Conservation (phyloP, 768 basidiomycete species). For the Zangia roseola region DNA sequence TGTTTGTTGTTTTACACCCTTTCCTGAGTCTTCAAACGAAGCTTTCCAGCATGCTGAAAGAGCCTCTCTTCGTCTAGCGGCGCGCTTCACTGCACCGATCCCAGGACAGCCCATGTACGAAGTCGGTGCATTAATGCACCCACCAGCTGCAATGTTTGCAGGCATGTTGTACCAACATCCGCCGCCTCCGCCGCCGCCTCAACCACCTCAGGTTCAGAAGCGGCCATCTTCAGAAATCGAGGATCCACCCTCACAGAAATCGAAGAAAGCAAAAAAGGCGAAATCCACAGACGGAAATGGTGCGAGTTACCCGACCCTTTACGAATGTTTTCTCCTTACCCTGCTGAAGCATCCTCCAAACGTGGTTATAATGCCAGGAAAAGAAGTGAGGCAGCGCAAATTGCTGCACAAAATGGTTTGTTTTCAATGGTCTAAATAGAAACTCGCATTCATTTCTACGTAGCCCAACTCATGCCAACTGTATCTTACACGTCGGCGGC, state of each 20-base stretch:
- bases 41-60: slow-evolving; percentile 55
- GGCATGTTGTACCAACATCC: slow-evolving; percentile 31
- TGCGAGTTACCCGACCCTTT: slow-evolving; percentile 16
- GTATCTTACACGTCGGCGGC: slow-evolving; percentile 40
- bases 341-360: slow-evolving; percentile 43
- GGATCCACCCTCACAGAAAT: slow-evolving; percentile 41
- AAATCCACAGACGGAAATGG: slow-evolving; percentile 36
- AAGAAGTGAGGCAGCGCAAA: slow-evolving; percentile 66
- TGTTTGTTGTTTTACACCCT: slow-evolving; percentile 16
- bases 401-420: slow-evolving; percentile 63
- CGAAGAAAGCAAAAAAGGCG: slow-evolving; percentile 46
- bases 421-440: slow-evolving; percentile 8
- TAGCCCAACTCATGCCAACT: slow-evolving; percentile 47
- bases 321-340: slow-evolving; percentile 10
- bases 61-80: slow-evolving; percentile 57
- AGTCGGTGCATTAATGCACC: slow-evolving; percentile 33
- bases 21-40: slow-evolving; percentile 29
- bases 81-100: slow-evolving; percentile 43
- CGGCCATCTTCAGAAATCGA: slow-evolving; percentile 39
- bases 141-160: slow-evolving; percentile 26
- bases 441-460: slow-evolving; percentile 15
- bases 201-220: slow-evolving; percentile 33
- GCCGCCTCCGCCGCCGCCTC: slow-evolving; percentile 22
- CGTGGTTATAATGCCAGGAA: slow-evolving; percentile 73
- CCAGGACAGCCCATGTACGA: slow-evolving; percentile 32